Percentiles rank a stretch among this genome's conserved stretches.
Evolutionary conservation across 1,139 yeast species (phyloP).

Genomic region (Martiniozyma asiatica): DNA sequence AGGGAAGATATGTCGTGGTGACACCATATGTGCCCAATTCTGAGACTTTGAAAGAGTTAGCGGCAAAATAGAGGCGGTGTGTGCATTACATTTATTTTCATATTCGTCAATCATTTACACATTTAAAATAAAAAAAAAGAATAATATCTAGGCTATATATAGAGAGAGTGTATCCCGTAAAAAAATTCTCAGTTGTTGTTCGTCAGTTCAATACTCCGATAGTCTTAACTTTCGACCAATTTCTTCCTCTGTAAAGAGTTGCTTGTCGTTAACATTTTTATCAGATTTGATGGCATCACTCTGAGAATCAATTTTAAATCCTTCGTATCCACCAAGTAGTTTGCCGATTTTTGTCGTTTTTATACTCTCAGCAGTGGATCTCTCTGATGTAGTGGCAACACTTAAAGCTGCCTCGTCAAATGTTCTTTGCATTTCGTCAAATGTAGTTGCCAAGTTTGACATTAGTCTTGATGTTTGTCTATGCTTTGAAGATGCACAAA

Average conservation of each 20-base stretch:
- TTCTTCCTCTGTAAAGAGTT: conserved; percentile 44
- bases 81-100: no score
- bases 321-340: conserved; percentile 69
- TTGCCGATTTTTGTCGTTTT: conserved; percentile 22
- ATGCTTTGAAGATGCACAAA: conserved; percentile 84
- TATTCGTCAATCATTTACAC: no score
- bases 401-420: conserved; percentile 18
- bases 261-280: conserved; percentile 32
- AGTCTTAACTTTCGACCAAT: conserved; percentile 64
- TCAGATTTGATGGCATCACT: conserved; percentile 48
- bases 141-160: no score
- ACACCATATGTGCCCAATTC: conserved; percentile 21
- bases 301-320: conserved; percentile 22
- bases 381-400: conserved; percentile 12
- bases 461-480: conserved; percentile 79
- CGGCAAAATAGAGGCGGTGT: no score
- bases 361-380: conserved; percentile 9
- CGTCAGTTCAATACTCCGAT: conserved; percentile 52
- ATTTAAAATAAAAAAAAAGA: no score
- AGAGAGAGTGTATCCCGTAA: no score
- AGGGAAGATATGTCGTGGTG: conserved; percentile 48
- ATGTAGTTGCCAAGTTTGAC: conserved; percentile 59
- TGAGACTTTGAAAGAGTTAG: no score
- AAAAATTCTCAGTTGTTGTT: no score
- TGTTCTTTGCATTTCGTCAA: conserved; percentile 49